Evolutionary conservation across 1,284 basidiomycete species (phyloP), one percentile per base, ranked within the genome.

Genomic region (Fomitopsis betulina): DNA sequence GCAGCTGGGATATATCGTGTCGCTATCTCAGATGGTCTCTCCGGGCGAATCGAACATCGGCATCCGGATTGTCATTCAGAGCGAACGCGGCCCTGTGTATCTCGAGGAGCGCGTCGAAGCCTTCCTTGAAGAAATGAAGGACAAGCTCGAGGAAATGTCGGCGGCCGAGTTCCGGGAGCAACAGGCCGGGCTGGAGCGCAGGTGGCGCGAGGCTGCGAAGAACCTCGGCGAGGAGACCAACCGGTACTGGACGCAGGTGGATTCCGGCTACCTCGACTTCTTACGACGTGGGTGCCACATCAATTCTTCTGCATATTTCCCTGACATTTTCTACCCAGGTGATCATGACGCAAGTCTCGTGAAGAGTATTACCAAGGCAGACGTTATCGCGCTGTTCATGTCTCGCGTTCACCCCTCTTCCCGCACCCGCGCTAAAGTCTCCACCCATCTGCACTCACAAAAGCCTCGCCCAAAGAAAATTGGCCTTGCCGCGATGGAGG

Each of bases 1-100:
- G 72, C 97, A 99, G 73, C 82, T 99, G 0, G 97, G 97, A 12
- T 99, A 99, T 71, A 81, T 96, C 53, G 93, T 94, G 42, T 82
- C 77, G 3, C 84, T 84, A 57, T 78, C 81, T 0, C 73, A 77
- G 38, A 83, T 81, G 79, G 69, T 76, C 27, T 70, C 87, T 45
- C 68, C 82, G 27, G 86, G 89, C 12, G 76, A 81, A 2, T 88
- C 85, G 38, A 82, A 88, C 57, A 82, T 85, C 64, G 96, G 94
- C 10, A 75, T 97, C 65, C 84, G 93, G n/a, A 83, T 99, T 55
- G 77, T 96, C 8, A 84, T 99, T 32, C 97, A 99, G 76, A 94
- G 91, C 65, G 96, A 98, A 76, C 87, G 88, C 56, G 79, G 80
- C 27, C 86, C 96, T 5, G 79, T 77, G n/a, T 95, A 91, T 72